Evolutionary conservation across 2,329 filamentous ascomycete genomes (phyloP).

Genomic region (Colletotrichum sojae): DNA sequence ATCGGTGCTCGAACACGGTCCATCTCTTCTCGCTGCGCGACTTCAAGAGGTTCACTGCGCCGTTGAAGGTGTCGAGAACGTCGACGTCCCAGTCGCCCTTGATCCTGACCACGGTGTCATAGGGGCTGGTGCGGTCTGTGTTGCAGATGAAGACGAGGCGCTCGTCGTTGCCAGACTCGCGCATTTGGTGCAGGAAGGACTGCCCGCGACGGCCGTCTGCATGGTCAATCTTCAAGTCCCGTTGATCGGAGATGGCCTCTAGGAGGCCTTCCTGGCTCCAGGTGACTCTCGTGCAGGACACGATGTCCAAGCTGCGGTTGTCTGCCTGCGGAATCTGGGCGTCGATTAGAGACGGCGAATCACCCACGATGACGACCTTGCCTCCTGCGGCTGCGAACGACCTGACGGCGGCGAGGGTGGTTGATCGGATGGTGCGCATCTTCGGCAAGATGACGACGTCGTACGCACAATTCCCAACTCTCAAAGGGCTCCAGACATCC

Average conservation of each 20-base stretch:
- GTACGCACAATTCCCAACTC: conserved; percentile 49
- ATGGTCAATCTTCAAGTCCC: conserved; percentile 11
- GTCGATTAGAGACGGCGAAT: conserved; percentile 6
- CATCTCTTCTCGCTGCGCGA: conserved; percentile 39
- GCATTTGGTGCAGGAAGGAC: conserved; percentile 49
- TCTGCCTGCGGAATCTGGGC: conserved; percentile 5
- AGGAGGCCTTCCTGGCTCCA: conserved; percentile 12
- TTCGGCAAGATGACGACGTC: conserved; percentile 50
- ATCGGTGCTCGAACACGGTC: conserved; percentile 45
- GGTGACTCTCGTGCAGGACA: background rate
- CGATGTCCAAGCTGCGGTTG: background rate
- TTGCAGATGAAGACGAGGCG: conserved; percentile 51
- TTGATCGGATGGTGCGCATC: conserved; percentile 49
- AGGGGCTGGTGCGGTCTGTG: conserved; percentile 43
- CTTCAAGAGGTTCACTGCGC: conserved; percentile 32
- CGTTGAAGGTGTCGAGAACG: conserved; percentile 47
- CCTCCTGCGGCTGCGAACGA: conserved; percentile 42
- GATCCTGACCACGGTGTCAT: conserved; percentile 44
- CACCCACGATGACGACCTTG: conserved; percentile 26
- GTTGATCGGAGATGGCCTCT: background rate
- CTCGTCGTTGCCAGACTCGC: conserved; percentile 45
- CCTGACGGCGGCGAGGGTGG: conserved; percentile 45
- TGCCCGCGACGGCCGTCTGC: conserved; percentile 25
- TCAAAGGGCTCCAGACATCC: conserved; percentile 32
- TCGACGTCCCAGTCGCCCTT: conserved; percentile 47